Base-by-base conservation (phyloP, 306 rosid genomes). In the Fagus sylvatica region DNA sequence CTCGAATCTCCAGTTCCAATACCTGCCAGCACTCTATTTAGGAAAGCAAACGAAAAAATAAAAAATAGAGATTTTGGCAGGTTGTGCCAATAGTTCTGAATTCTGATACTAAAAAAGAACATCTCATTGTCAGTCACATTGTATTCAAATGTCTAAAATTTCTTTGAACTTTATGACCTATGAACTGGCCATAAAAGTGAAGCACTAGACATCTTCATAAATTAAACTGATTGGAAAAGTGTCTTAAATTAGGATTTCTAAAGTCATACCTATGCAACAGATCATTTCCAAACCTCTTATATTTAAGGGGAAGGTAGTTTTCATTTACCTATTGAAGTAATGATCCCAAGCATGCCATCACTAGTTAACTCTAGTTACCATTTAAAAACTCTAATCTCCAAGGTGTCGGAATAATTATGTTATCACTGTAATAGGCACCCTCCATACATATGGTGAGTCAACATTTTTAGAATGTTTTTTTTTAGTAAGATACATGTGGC, bases 1-100 rank as follows among this genome's bases (percentile, higher is more conserved):
- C 72, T 81, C 74, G 88, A 83, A 76, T 79, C 83, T 90, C 95
- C 95, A 88, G 82, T 73, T 81, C 75, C 86, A 90, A 41, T 69
- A 90, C 95, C 95, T 90, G 83, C 60, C 55, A 78, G 7, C 64
- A 69, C 49, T 77, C 57, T 39, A 78, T 70, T 85, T 28, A 77
- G 83, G 43, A 66, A 62, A 65, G 69, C 74, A 79, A 73, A 71
- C 41, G 30, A 16, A 69, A 12, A 3, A 55, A 57, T 36, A 71
- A 57, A 39, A 19, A 40, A 22, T 22, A 22, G 28, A 57, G 53
- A 69, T 56, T 74, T 49, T 57, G 73, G 79, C 19, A 13, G 49
- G 71, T 76, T 65, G 78, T 54, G 73, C 15, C 51, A 2, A 46
- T 46, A 46, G 51, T 46, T 6, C 11, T 8, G 36, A 34, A 16